A percentile compares a stretch with the other conserved stretches of the same genome.
These are phyloP conservation scores for Paramecium primaurelia DNA, from an alignment of 73 alveolate species.

Conservation along the genomic window DNA sequence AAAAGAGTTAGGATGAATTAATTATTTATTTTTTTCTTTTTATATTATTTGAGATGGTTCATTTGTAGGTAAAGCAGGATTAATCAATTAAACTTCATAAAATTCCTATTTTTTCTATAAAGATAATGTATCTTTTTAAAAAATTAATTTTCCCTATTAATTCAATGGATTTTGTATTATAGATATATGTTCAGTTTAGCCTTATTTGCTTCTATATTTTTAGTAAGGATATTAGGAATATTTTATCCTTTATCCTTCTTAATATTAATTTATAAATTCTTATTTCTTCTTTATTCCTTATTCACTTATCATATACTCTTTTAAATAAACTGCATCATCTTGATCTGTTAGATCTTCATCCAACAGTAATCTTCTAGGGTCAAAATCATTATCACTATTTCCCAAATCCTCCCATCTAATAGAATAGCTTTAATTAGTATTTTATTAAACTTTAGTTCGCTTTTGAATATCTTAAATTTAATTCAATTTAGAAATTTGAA, in stretches of 20 bases:
- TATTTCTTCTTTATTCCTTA: neutral
- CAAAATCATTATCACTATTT: neutral
- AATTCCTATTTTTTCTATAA: neutral
- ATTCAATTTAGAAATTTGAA: neutral
- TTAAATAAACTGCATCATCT: neutral
- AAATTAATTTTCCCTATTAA: neutral
- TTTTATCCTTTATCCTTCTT: neutral
- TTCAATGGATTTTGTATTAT: neutral
- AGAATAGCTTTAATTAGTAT: neutral
- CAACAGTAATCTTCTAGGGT: neutral
- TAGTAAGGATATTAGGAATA: neutral
- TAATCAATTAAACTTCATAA: neutral
- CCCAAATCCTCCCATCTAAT: slow-evolving; percentile 16
- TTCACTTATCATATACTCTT: neutral
- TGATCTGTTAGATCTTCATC: slow-evolving; percentile 14
- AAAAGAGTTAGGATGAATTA: neutral
- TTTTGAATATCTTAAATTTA: neutral
- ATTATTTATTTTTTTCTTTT: neutral
- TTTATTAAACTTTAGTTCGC: neutral
- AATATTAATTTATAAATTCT: neutral
- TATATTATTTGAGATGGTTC: neutral
- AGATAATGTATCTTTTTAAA: neutral
- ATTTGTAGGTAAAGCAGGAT: neutral
- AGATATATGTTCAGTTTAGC: neutral
- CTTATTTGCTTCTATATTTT: neutral